Evolutionary conservation across 805 yeast species (phyloP), one percentile per base, ranked within the genome.

Genomic region (Wickerhamomyces strasburgensis): DNA sequence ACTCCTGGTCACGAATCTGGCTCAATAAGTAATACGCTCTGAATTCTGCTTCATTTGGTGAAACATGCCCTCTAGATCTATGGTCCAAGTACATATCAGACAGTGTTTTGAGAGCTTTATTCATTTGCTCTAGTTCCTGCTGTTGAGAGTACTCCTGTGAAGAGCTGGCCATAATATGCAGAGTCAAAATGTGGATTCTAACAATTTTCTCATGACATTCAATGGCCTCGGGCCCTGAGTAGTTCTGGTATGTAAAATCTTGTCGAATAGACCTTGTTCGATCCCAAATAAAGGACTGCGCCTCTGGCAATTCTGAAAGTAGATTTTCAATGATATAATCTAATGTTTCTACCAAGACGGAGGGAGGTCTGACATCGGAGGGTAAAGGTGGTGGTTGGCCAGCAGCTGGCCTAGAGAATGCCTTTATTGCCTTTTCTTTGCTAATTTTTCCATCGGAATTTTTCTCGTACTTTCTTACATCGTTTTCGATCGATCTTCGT

Each of bases 301-400:
- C 70, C 9, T 81, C 85, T 0, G 98, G 97, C 17, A 90, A 63
- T 27, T 75, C 67, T 0, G 74, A 73, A 11, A 90, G 58, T 2
- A 83, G 59, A 28, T 75, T 70, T 14, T 77, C 77, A 6, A 86
- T 73, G 25, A 93, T 68, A 56, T 85, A 86, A 41, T 83, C 70
- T 42, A 93, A 61, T 0, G 97, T 80, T 25, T 67, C 52, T 10
- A 70, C 71, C 18, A 93, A 61, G 1, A 89, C 67, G 37, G 71
- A 73, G 0, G 99, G 98, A 1, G 98, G 96, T 43, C 99, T 70
- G 4, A 93, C 99, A 57, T 93, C 98, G 1, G 97, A 87, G 0
- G 98, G 99, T 40, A 93, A 65, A 3, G 98, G 95, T 2, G 97
- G 98, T 1, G 96, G 95, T 49, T 93, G 96, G 6, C 98, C 98